Evolutionary conservation across 2,329 filamentous ascomycete species (phyloP), one percentile per base, ranked within the genome.

Genomic region (Eurotiales sp.): DNA sequence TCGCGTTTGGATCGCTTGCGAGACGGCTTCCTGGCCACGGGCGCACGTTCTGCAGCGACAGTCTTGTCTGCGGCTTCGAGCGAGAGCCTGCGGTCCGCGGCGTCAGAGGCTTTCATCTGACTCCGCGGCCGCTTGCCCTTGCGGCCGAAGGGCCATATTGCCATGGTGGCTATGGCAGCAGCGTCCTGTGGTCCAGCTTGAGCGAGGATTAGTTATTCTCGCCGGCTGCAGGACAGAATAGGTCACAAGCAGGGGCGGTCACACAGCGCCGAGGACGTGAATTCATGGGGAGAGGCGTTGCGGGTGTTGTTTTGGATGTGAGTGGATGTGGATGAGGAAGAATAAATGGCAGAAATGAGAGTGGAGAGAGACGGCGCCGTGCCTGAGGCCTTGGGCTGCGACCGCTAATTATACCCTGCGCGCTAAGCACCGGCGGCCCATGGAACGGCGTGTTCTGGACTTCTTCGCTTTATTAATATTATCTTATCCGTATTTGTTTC

Each of bases 101-200:
- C 45, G 15, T 53, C 51, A n/a, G 83, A 77, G 63, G 77, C 70
- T 61, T 79, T 79, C 54, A 78, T 72, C 58, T 80, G 70, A 59
- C 78, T 78, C 60, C 77, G 79, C 68, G 82, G 82, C 71, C 84
- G 84, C 70, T 83, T 85, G 72, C 81, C 85, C 72, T 80, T 85
- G 64, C 86, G 84, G 71, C 85, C 79, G 71, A 95, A 95, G 55
- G 85, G 88, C 90, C 89, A 95, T 70, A 91, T 75, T 67, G 85
- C 83, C 88, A 92, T 92, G 64, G 27, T 39, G 32, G 36, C 42
- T 65, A 27, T 39, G 32, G 36, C 42, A 22, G 54, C 42, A 42
- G 40, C 15, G 3, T 27, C n/a, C 8, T 15, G 36, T 11, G 11
- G 40, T 19, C n/a, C 34, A 37, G 34, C 21, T 43, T 43, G 17